Conservation (phyloP, 2,329 filamentous ascomycete species). For the Xylaria multiplex region DNA sequence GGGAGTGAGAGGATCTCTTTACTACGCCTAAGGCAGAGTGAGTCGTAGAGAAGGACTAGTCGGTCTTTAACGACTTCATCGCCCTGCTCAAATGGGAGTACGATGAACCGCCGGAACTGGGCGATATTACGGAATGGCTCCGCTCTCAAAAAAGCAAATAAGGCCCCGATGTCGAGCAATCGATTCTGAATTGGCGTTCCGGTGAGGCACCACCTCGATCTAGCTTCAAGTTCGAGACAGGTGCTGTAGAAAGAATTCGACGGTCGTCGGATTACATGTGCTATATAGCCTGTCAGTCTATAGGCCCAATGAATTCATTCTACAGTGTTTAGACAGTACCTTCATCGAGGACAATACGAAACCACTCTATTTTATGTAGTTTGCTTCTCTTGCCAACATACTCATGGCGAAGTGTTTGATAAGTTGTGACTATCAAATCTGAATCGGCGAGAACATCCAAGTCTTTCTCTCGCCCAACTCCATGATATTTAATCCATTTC, state of each 20-base stretch:
- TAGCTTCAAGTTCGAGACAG: constrained; percentile 54
- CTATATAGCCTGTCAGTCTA: constrained; percentile 49
- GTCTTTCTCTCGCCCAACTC: constrained; percentile 45
- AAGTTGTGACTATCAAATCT: constrained; percentile 60
- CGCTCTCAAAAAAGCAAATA: constrained; percentile 60
- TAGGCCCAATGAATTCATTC: not conserved
- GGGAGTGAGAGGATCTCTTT: constrained; percentile 55
- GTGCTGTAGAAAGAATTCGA: constrained; percentile 57
- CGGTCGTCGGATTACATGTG: constrained; percentile 61
- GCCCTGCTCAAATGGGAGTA: constrained; percentile 51
- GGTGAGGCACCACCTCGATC: constrained; percentile 62
- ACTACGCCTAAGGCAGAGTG: constrained; percentile 55
- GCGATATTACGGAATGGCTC: constrained; percentile 54
- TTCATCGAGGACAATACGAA: constrained; percentile 57
- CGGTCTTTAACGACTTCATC: constrained; percentile 44
- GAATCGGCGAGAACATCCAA: constrained; percentile 45
- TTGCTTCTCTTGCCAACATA: constrained; percentile 38
- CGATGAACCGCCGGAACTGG: constrained; percentile 57
- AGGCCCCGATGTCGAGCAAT: constrained; percentile 61
- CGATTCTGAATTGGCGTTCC: constrained; percentile 66
- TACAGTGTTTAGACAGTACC: constrained; percentile 46
- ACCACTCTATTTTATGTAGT: constrained; percentile 54
- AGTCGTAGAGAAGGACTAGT: constrained; percentile 50
- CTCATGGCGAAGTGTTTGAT: constrained; percentile 57
- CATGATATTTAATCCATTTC: constrained; percentile 52